These are phyloP conservation scores for Backusella tuberculispora DNA, from an alignment of 192 early-diverging fungal species.

Conservation along the genomic window DNA sequence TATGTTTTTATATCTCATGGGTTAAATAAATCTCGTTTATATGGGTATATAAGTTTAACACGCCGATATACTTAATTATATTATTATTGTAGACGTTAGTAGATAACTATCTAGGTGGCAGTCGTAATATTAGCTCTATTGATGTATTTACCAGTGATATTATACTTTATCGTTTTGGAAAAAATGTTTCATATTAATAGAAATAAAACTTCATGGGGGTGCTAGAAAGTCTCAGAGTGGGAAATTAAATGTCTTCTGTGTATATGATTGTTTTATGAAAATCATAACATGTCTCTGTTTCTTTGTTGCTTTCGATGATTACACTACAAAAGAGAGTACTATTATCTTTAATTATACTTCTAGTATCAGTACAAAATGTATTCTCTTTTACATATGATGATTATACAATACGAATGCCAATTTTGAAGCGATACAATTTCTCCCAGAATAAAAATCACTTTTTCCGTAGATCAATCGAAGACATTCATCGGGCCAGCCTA, in stretches of 20 bases:
- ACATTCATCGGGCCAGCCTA: not conserved
- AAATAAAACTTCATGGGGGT: conserved; percentile 1
- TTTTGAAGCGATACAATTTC: not conserved
- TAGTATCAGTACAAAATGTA: not conserved
- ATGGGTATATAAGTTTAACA: not conserved
- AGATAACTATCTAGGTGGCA: no score
- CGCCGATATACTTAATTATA: no score
- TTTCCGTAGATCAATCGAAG: not conserved
- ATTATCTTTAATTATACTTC: not conserved
- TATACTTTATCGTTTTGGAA: not conserved
- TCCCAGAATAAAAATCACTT: not conserved
- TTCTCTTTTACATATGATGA: not conserved
- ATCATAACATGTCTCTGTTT: not conserved
- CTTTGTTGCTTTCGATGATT: not conserved
- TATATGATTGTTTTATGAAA: not conserved
- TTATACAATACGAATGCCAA: not conserved
- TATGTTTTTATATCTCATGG: not conserved
- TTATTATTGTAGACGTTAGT: no score
- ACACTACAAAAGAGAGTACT: not conserved
- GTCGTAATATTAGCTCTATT: no score
- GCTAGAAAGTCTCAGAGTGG: not conserved
- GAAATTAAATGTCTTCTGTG: not conserved
- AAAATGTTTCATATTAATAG: not conserved
- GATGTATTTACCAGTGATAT: no score
- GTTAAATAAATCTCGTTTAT: not conserved